Base-by-base conservation (phyloP, 116 monocot genomes). In the Trichopus zeylanicus region DNA sequence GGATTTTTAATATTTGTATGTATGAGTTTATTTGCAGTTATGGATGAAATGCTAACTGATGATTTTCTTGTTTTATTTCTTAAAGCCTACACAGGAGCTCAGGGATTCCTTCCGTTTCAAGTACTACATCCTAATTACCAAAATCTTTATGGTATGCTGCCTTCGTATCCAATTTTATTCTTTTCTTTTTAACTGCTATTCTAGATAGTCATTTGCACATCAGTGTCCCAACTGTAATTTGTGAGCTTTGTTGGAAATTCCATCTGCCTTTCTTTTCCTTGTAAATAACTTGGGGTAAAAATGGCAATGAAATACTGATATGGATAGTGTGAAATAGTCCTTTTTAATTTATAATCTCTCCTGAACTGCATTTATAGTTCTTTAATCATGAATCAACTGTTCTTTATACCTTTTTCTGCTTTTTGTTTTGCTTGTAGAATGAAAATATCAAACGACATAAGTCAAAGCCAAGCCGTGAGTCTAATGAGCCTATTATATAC, bases 41-140 rank as follows among this genome's bases (percentile, higher is more conserved):
- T 42, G 42, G 13, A 2, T 42, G 42, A 42, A 39, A 1, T 42
- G 32, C n/a, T 0, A 16, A 3, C 42, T 42, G 12, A 12, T 42
- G 42, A 18, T 57, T 32, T 12, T 54, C 6, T 7, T 15, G 39
- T 3, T 53, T 31, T 38, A 3, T n/a, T 7, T 25, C 15, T 71
- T 27, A 46, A 22, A 94, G 90, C 81, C 91, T n/a, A 97, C 91
- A 12, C 52, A 80, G 66, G 91, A 90, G 63, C 64, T 81, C 52
- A 75, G 70, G 54, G 79, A 97, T 24, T 97, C 75, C 20, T 97
- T 90, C 64, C 70, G 70, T 16, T 90, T 97, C 67, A 90, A 84
- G 68, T 75, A 64, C 57, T 97, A 90, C 60, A 67, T 97, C 33
- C 9, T 97, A 46, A 8, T 97, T 31, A 79, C 79, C 26, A 90